Base-by-base conservation (phyloP, 768 basidiomycete species). In the Phanerochaete sordida region DNA sequence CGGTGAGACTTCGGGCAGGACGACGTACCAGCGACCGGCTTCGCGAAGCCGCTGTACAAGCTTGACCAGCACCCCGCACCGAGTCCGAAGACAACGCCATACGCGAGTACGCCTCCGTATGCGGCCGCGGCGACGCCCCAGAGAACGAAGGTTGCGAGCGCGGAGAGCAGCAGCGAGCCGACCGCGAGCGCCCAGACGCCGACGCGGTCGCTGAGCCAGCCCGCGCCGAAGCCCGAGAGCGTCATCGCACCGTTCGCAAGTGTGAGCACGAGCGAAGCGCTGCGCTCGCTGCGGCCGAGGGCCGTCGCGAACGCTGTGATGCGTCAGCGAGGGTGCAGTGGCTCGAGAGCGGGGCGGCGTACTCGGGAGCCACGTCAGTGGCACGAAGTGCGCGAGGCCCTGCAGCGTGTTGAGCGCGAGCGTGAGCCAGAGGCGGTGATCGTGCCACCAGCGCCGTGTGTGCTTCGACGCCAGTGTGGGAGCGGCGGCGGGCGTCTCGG, bases 1-100 rank as follows among this genome's bases (percentile, higher is more conserved):
- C 13, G 33, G 23, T 37, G 51, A 28, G 58, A 55, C 39, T 13
- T 3, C 9, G n/a, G n/a, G n/a, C n/a, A n/a, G n/a, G n/a, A n/a
- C n/a, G n/a, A 39, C 52, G 35, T 46, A 68, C 65, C 65, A 9
- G 69, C 57, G 54, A 70, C 27, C 24, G 56, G 52, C 26, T 57
- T 49, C 6, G 71, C 61, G 45, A 73, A 74, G 5, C 66, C 70
- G 16, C 62, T 66, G 70, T 71, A 74, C 12, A 73, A 43, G 37
- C 65, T 71, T 2, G 67, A 64, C 72, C 72, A 74, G 2, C 73
- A 70, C 8, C 72, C 70, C 19, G 73, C 73, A 11, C 71, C 45
- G 23, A 59, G 58, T 12, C 73, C 73, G 58, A 72, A 74, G 12
- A 57, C 66, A 15, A 70, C 55, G 35, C 69, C 66, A 51, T 68